These are phyloP conservation scores for Guyanaporus albipodus DNA, from an alignment of 768 basidiomycete species.

Conservation along the genomic window DNA sequence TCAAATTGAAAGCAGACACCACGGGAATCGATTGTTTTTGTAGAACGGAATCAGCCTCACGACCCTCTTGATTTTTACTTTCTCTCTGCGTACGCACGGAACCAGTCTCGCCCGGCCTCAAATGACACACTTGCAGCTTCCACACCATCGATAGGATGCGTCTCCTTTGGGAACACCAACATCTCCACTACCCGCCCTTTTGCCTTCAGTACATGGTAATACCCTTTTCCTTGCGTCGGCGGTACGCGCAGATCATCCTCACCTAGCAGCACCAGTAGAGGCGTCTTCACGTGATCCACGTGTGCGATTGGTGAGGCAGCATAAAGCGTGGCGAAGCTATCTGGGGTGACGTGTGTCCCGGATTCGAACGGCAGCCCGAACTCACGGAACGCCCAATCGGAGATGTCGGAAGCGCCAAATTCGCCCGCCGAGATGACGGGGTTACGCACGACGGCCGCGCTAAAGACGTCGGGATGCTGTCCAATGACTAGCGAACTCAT, in stretches of 20 bases:
- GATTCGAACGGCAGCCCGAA: constrained; percentile 36
- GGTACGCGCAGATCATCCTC: constrained; percentile 59
- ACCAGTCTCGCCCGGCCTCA: constrained; percentile 52
- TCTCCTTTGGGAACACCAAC: constrained; percentile 57
- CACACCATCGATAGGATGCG: constrained; percentile 62
- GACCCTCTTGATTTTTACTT: too few relatives aligned
- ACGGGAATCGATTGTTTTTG: too few relatives aligned
- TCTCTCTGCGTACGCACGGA: constrained; percentile 26
- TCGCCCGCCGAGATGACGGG: constrained; percentile 65
- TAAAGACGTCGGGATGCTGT: constrained; percentile 56
- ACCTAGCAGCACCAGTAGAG: constrained; percentile 59
- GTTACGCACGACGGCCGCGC: constrained; percentile 61
- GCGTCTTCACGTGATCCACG: constrained; percentile 46
- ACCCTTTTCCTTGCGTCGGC: constrained; percentile 56
- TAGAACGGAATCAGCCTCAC: too few relatives aligned
- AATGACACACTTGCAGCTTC: constrained; percentile 53
- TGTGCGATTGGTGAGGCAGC: constrained; percentile 53
- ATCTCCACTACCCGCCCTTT: constrained; percentile 45
- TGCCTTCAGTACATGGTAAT: constrained; percentile 64
- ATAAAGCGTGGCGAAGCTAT: constrained; percentile 42
- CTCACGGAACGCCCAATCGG: constrained; percentile 58
- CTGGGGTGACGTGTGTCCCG: constrained; percentile 40
- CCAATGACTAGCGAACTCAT: constrained; percentile 47
- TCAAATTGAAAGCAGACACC: too few relatives aligned
- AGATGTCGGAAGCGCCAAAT: constrained; percentile 56